These are phyloP conservation scores for Termitomyces heimii DNA, from an alignment of 768 basidiomycete genomes.

Conservation along the genomic window DNA sequence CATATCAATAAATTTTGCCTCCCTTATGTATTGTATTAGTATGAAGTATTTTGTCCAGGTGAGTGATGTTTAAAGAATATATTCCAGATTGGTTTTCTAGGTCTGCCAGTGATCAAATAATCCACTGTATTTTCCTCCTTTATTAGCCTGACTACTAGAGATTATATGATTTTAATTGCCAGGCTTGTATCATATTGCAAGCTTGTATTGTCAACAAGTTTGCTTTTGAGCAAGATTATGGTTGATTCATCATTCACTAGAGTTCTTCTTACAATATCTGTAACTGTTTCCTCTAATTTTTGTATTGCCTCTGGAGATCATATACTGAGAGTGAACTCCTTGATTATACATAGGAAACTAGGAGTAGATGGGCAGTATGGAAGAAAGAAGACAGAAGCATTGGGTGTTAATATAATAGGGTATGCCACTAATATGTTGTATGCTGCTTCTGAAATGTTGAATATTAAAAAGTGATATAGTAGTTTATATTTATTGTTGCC, in stretches of 20 bases:
- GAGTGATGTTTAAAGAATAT: too few species aligned
- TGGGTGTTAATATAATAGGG: too few species aligned
- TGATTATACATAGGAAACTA: neutral
- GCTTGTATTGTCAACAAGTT: neutral
- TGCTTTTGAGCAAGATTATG: neutral
- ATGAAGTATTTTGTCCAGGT: too few species aligned
- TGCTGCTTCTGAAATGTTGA: too few species aligned
- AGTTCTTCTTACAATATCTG: neutral
- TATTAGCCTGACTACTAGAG: neutral
- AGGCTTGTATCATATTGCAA: neutral
- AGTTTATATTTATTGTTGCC: too few species aligned
- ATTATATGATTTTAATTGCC: too few species aligned
- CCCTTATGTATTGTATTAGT: neutral
- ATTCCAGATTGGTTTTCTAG: neutral
- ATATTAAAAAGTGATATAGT: too few species aligned
- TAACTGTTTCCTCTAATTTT: neutral
- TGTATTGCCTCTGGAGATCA: neutral
- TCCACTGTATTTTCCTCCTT: neutral
- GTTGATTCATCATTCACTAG: neutral
- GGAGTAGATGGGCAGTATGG: neutral
- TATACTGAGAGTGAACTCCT: neutral
- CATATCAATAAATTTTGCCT: too few species aligned
- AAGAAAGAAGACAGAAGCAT: too few species aligned
- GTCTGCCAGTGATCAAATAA: too few species aligned
- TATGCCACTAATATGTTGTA: too few species aligned